Evolutionary conservation across 2,329 filamentous ascomycete species (phyloP).

Genomic region (Cytospora chrysosperma): DNA sequence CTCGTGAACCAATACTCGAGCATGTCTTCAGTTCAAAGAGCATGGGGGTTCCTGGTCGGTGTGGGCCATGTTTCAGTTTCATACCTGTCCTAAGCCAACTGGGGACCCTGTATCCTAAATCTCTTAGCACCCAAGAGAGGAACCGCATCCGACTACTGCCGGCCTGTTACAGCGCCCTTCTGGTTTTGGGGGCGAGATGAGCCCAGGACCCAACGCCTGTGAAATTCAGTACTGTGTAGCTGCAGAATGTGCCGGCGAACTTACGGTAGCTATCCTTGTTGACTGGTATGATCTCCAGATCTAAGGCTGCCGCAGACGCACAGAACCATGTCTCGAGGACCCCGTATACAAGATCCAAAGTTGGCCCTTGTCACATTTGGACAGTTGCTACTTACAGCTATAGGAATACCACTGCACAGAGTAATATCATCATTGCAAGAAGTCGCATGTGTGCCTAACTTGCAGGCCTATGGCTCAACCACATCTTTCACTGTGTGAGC

Average conservation of each 20-base stretch:
- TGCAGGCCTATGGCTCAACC: not conserved
- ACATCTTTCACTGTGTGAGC: not conserved
- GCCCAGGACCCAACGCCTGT: not conserved
- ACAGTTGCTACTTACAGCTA: not conserved
- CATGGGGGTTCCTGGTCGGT: not conserved
- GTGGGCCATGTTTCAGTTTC: not conserved
- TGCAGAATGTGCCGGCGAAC: not conserved
- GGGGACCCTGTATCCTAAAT: not conserved
- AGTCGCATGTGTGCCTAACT: constrained; percentile 13
- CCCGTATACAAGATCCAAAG: constrained; percentile 4
- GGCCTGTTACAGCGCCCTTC: not conserved
- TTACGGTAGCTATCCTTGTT: not conserved
- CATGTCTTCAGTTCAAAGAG: not conserved
- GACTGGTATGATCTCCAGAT: not conserved
- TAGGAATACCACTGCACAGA: not conserved
- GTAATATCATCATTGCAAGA: not conserved
- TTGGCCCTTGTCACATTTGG: constrained; percentile 2
- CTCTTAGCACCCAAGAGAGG: not conserved
- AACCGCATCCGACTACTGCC: not conserved
- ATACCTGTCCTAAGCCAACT: not conserved
- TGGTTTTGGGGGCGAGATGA: not conserved
- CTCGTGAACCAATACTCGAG: not conserved
- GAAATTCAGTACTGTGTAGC: not conserved
- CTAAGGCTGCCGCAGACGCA: constrained; percentile 1
- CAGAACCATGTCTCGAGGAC: not conserved